A percentile compares a stretch with the other conserved stretches of the same genome.
Evolutionary conservation across 345 rosid species (phyloP).

Genomic region (Eucalyptus marginata): DNA sequence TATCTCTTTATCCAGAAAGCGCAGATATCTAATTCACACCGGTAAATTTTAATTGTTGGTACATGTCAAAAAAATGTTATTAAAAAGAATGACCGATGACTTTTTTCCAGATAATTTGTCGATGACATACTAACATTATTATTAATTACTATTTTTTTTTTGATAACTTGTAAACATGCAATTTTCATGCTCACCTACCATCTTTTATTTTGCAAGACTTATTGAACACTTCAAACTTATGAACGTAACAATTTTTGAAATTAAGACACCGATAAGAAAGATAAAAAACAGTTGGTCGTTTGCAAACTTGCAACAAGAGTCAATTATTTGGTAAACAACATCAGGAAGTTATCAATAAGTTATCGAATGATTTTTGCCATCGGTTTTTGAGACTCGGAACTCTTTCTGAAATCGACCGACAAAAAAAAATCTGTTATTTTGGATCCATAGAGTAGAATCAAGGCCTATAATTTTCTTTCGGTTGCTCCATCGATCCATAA

Average conservation of each 20-base stretch:
- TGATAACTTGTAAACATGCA: not conserved
- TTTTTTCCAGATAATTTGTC: not conserved
- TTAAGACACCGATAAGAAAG: not conserved
- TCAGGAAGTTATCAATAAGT: not conserved
- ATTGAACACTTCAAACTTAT: not conserved
- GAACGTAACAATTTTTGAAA: not conserved
- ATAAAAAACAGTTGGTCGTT: not conserved
- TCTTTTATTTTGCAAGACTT: not conserved
- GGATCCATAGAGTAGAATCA: no score
- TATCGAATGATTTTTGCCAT: not conserved
- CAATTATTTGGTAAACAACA: not conserved
- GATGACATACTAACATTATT: not conserved
- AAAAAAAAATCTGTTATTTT: no score
- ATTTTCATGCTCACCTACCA: not conserved
- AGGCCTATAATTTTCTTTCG: no score
- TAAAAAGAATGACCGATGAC: rapidly evolving
- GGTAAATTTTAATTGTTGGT: not conserved
- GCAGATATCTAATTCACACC: not conserved
- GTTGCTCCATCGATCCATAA: no score
- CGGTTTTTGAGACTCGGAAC: no score
- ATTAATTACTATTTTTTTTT: not conserved
- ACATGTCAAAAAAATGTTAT: not conserved
- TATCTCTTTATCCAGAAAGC: not conserved
- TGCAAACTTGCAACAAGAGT: not conserved
- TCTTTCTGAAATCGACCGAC: no score